A percentile compares a stretch with the other conserved stretches of the same genome.
phyloP scores from a whole-genome alignment of 495 filamentous ascomycete genomes.

The Xylaria castorea region DNA sequence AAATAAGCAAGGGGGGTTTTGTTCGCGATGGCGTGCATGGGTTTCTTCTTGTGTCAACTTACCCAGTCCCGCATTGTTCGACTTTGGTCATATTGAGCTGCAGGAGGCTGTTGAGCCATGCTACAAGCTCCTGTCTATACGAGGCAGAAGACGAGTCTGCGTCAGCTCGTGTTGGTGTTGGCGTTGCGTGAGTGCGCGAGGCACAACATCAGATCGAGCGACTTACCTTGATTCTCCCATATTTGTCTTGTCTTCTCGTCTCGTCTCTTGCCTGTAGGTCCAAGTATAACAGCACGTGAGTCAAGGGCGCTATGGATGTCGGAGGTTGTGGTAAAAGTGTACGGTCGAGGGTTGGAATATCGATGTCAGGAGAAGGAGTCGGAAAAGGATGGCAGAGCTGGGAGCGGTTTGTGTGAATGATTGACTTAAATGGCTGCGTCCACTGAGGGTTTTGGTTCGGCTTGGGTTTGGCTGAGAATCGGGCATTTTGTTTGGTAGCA shows the following conservation, averaged over 20 bases:
- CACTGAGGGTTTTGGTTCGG: neutral
- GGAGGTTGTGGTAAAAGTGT: neutral
- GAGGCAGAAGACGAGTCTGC: neutral
- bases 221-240: conserved; percentile 31
- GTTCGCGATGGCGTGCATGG: conserved; percentile 10
- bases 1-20: conserved; percentile 37
- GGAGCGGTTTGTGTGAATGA: neutral
- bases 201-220: neutral
- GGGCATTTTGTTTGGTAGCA: conserved; percentile 11
- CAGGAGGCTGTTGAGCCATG: conserved; percentile 96
- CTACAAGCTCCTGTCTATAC: conserved; percentile 90
- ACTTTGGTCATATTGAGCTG: conserved; percentile 98
- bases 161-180: neutral
- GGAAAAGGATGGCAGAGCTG: neutral
- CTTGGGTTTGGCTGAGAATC: conserved; percentile 3
- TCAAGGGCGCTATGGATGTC: neutral
- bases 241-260: neutral
- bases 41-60: conserved; percentile 46
- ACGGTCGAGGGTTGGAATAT: neutral
- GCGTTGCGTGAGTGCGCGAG: neutral
- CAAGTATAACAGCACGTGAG: neutral
- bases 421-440: neutral
- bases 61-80: conserved; percentile 99
- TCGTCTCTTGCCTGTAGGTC: neutral
- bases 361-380: neutral